Conservation (phyloP, 805 yeast genomes). For the Pichia insulana region DNA sequence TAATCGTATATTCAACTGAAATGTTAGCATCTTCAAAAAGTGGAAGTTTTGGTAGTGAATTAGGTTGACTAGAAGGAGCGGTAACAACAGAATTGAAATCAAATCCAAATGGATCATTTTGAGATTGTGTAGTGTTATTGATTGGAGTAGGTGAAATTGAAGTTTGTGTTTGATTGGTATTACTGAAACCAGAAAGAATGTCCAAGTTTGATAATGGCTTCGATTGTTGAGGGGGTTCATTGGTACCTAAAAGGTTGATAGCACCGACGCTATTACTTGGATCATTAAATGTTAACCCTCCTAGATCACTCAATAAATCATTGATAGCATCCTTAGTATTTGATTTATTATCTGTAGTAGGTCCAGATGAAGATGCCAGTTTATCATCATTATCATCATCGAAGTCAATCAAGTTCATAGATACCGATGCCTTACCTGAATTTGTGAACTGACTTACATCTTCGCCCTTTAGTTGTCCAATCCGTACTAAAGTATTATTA, state of each 20-base stretch:
- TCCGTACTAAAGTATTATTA: slow-evolving; percentile 59
- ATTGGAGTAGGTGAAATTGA: slow-evolving; percentile 6
- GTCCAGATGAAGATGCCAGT: slow-evolving; percentile 11
- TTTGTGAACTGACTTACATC: slow-evolving; percentile 41
- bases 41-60: background rate
- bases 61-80: slow-evolving; percentile 1
- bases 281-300: slow-evolving; percentile 44
- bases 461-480: slow-evolving; percentile 56
- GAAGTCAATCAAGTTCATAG: slow-evolving; percentile 56
- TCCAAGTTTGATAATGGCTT: slow-evolving; percentile 10
- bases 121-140: slow-evolving; percentile 4
- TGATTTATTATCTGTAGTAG: slow-evolving; percentile 23
- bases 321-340: slow-evolving; percentile 39
- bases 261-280: slow-evolving; percentile 27
- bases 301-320: slow-evolving; percentile 68
- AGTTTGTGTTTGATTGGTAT: slow-evolving; percentile 3
- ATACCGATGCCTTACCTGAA: slow-evolving; percentile 16
- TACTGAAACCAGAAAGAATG: slow-evolving; percentile 12
- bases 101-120: slow-evolving; percentile 29
- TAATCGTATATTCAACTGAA: slow-evolving; percentile 20
- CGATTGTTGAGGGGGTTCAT: slow-evolving; percentile 16
- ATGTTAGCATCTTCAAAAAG: slow-evolving; percentile 17
- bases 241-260: slow-evolving; percentile 25
- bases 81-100: slow-evolving; percentile 18
- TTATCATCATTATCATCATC: slow-evolving; percentile 42